phyloP scores from a whole-genome alignment of 768 basidiomycete genomes.

The Boletus sp. region DNA sequence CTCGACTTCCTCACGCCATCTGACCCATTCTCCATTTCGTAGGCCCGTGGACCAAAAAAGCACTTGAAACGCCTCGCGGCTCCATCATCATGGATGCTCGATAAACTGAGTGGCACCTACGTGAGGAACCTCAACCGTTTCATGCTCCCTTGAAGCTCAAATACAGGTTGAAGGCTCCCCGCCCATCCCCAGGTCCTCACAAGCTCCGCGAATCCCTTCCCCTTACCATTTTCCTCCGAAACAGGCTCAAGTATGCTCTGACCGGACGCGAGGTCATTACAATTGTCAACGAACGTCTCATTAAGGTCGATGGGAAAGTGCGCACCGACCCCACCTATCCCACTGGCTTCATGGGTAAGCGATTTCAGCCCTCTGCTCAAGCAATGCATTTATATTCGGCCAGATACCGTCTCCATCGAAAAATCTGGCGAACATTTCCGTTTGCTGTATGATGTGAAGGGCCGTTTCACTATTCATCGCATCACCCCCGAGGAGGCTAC shows the following conservation, averaged over 20 bases:
- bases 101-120: slow-evolving; percentile 95
- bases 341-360: slow-evolving; percentile 92
- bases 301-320: slow-evolving; percentile 99
- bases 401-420: slow-evolving; percentile 96
- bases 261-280: slow-evolving; percentile 94
- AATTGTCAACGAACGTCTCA: slow-evolving; percentile 93
- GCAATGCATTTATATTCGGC: slow-evolving; percentile 1
- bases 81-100: slow-evolving; percentile 99
- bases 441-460: slow-evolving; percentile 98
- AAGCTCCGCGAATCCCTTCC: slow-evolving; percentile 98
- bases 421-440: slow-evolving; percentile 99
- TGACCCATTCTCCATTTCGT: slow-evolving; percentile 23
- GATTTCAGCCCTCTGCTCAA: background rate
- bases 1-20: background rate
- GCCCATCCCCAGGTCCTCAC: slow-evolving; percentile 98
- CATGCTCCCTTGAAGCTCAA: slow-evolving; percentile 5
- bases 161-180: slow-evolving; percentile 67
- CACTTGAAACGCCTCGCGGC: slow-evolving; percentile 97
- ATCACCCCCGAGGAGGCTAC: slow-evolving; percentile 96
- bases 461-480: slow-evolving; percentile 99
- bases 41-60: slow-evolving; percentile 99
- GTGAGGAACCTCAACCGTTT: slow-evolving; percentile 45
- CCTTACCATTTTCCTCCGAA: slow-evolving; percentile 95
- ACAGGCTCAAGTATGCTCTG: slow-evolving; percentile 98
- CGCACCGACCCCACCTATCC: slow-evolving; percentile 97